phyloP scores from a whole-genome alignment of 78 protist genomes.

The slime mould (Dictyostelium discoideum) region dicty_2.7 NC_007088.5:5335501-5336000 shows the following conservation, averaged over 20 bases:
- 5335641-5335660: background rate
- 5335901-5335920: background rate
- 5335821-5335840: background rate
- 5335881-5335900: background rate
- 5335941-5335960: background rate
- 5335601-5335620: background rate
- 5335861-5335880: background rate
- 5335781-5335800: background rate
- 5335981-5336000: background rate
- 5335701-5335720: too few relatives aligned
- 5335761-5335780: background rate
- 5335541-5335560: background rate
- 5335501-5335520: constrained; percentile 17
- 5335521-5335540: background rate
- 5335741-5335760: background rate
- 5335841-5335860: background rate
- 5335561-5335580: background rate
- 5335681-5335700: background rate
- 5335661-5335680: background rate
- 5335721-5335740: too few relatives aligned
- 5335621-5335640: background rate
- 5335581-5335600: background rate
- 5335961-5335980: background rate
- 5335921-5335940: background rate
- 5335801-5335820: background rate